A percentile compares a stretch with the other conserved stretches of the same genome.
phyloP scores from a whole-genome alignment of 1,139 yeast species.

The Yarrowia galli region DNA sequence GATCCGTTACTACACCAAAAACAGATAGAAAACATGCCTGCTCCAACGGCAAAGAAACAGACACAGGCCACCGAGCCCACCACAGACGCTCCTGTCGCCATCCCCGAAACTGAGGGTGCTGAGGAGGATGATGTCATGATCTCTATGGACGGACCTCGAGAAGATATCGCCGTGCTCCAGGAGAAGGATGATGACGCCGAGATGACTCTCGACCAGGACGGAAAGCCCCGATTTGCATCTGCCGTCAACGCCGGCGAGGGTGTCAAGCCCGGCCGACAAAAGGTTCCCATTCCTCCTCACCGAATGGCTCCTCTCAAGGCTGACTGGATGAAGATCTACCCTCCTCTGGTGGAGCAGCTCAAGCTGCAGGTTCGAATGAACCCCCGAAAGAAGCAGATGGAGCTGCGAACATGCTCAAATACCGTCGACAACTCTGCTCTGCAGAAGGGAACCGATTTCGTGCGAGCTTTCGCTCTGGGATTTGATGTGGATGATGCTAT shows the following conservation, averaged over 20 bases:
- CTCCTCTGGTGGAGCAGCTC: conserved; percentile 92
- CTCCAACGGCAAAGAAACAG: conserved; percentile 65
- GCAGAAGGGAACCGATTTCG: conserved; percentile 96
- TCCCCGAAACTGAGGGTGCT: conserved; percentile 47
- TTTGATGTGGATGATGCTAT: conserved; percentile 97
- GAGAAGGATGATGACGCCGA: conserved; percentile 49
- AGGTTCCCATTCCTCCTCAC: conserved; percentile 94
- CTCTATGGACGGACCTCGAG: conserved; percentile 49
- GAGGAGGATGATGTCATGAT: conserved; percentile 70
- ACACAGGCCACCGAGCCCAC: conserved; percentile 42
- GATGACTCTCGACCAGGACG: conserved; percentile 76
- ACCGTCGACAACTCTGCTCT: conserved; percentile 93
- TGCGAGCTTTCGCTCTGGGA: conserved; percentile 93
- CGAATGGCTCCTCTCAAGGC: conserved; percentile 91
- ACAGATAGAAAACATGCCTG: conserved; percentile 59
- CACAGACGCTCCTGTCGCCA: conserved; percentile 44
- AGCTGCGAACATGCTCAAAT: conserved; percentile 78
- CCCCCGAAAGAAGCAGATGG: conserved; percentile 72
- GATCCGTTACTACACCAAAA: not conserved
- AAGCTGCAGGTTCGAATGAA: conserved; percentile 97
- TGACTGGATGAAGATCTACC: conserved; percentile 88
- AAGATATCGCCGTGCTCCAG: conserved; percentile 44
- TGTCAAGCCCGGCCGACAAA: conserved; percentile 84
- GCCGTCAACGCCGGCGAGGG: conserved; percentile 70
- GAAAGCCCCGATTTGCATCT: conserved; percentile 86